Evolutionary conservation across 2,329 filamentous ascomycete genomes (phyloP), one percentile per base, ranked within the genome.

Genomic region (Xylaria sp.): DNA sequence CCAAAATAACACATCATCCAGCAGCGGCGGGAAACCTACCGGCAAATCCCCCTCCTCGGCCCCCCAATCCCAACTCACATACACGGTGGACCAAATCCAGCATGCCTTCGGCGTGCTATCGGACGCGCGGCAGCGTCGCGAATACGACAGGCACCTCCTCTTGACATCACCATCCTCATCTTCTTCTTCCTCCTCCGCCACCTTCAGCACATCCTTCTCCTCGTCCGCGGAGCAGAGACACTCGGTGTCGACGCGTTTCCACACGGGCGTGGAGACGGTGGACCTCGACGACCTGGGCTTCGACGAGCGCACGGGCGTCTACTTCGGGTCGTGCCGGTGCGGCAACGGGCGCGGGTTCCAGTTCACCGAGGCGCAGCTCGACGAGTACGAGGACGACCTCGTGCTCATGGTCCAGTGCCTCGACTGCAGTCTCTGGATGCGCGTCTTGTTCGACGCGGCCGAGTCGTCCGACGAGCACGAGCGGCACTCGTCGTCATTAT

Each of bases 401-500:
- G 87, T 89, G 75, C 77, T 91, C 55, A 82, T 90, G 76, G 88
- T 91, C 46, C 89, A 87, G 12, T 91, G 89, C 74, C 82, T 83
- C 64, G 89, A 90, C 73, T 91, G 89, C 72, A 91, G 89, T 75
- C 80, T 91, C 53, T 91, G 88, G 88, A 77, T 91, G 60, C 84
- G 85, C 64, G 87, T 91, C 43, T 83, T 89, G 59, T 91, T 91
- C 81, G 87, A 86, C 9, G 82, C 89, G 15, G 78, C 88, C 32
- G 84, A 81, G 0, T 76, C 77, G 10, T 56, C 53, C 0, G 73
- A 75, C 0, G 75, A 74, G 0, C 76, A 73, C 3, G 30, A 67
- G 1, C 28, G 43, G 34, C 12, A 41, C 4, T 36, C 34, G 13
- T 36, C 34, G 13, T 36, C 32, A 2, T 36, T 12, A 3, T 36